Conservation (phyloP, 2,329 filamentous ascomycete genomes). For the Akanthomyces muscarius region DNA sequence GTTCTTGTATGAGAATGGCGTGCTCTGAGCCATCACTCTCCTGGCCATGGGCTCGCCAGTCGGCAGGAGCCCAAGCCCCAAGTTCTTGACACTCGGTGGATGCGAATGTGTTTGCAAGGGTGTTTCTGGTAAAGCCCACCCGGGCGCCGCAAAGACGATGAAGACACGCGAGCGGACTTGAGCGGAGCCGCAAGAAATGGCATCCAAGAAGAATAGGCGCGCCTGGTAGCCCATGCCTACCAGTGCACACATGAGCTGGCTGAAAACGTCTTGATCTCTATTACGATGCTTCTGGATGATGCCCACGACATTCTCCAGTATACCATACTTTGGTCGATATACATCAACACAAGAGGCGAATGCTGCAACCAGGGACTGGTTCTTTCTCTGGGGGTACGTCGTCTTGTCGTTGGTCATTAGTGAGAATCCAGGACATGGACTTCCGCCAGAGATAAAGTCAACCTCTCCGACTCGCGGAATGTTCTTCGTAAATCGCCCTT, state of each 20-base stretch:
- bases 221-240: slow-evolving; percentile 76
- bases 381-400: slow-evolving; percentile 55
- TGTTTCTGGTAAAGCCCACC: slow-evolving; percentile 49
- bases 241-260: slow-evolving; percentile 67
- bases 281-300: slow-evolving; percentile 52
- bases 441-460: slow-evolving; percentile 67
- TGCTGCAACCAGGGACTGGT: slow-evolving; percentile 73
- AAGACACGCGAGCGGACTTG: slow-evolving; percentile 68
- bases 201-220: slow-evolving; percentile 63
- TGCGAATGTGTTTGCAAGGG: slow-evolving; percentile 63
- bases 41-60: slow-evolving; percentile 58
- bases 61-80: slow-evolving; percentile 52
- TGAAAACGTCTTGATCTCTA: slow-evolving; percentile 61
- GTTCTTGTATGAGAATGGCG: slow-evolving; percentile 57
- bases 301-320: slow-evolving; percentile 71
- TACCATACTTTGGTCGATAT: slow-evolving; percentile 68
- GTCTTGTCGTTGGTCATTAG: slow-evolving; percentile 54
- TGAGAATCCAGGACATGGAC: slow-evolving; percentile 76
- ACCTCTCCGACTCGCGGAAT: slow-evolving; percentile 61
- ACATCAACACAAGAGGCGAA: slow-evolving; percentile 72
- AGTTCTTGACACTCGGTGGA: slow-evolving; percentile 31
- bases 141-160: slow-evolving; percentile 66
- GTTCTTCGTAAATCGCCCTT: slow-evolving; percentile 40
- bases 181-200: slow-evolving; percentile 63
- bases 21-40: slow-evolving; percentile 38